Evolutionary conservation across 2,329 filamentous ascomycete species (phyloP).

Genomic region (Nothophoma quercina): DNA sequence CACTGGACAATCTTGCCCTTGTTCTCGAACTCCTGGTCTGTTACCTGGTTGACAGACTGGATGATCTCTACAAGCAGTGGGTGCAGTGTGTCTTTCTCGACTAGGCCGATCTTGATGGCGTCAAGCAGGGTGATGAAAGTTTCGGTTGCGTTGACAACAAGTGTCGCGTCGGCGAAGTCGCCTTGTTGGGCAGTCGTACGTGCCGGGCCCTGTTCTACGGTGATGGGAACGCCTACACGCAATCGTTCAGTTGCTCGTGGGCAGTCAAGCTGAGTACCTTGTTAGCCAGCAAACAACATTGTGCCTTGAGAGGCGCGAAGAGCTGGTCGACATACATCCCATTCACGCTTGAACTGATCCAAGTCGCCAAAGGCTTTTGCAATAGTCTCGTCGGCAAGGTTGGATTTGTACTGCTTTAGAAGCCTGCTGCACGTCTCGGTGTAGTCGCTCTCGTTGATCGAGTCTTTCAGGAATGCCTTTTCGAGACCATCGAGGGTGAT

Average conservation of each 20-base stretch:
- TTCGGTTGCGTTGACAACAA: constrained; percentile 91
- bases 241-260: constrained; percentile 92
- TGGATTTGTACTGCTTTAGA: constrained; percentile 95
- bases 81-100: constrained; percentile 96
- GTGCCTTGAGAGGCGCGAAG: neutral
- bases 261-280: constrained; percentile 76
- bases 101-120: constrained; percentile 87
- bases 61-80: constrained; percentile 94
- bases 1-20: constrained; percentile 98
- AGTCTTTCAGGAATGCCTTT: constrained; percentile 96
- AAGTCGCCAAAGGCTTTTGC: constrained; percentile 85
- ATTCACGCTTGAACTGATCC: constrained; percentile 88
- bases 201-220: constrained; percentile 66
- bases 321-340: constrained; percentile 72
- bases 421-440: constrained; percentile 94
- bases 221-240: constrained; percentile 90
- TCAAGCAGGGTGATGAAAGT: constrained; percentile 99
- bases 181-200: constrained; percentile 51
- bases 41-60: constrained; percentile 96
- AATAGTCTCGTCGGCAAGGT: constrained; percentile 89
- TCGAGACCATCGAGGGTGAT: constrained; percentile 94
- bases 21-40: constrained; percentile 91
- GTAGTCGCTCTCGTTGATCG: constrained; percentile 88
- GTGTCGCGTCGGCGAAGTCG: constrained; percentile 60
- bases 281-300: constrained; percentile 22